Conservation (phyloP, 2,329 filamentous ascomycete species). For the Trichoderma asperellum region DNA sequence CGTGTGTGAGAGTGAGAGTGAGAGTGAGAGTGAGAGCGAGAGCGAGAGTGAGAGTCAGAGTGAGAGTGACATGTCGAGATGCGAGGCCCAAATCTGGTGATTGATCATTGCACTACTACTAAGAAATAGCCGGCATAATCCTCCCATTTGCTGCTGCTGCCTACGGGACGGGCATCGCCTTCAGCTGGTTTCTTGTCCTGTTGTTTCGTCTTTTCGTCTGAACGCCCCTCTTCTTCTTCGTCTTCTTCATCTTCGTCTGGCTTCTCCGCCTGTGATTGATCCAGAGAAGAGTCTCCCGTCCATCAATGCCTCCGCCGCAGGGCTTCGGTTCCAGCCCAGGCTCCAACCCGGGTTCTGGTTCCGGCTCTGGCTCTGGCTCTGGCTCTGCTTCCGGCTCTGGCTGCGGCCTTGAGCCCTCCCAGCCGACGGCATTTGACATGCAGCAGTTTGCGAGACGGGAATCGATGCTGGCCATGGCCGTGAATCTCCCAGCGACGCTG, state of each 20-base stretch:
- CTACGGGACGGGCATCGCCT: neutral
- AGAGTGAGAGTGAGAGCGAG: neutral
- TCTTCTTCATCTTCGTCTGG: too few species aligned
- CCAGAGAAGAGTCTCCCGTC: neutral
- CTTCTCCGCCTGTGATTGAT: neutral
- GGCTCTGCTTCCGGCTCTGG: neutral
- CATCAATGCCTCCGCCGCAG: conserved; percentile 7
- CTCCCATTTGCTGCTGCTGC: conserved; percentile 5
- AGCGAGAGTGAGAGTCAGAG: neutral
- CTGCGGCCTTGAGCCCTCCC: neutral
- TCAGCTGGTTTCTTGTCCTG: neutral
- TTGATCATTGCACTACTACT: neutral
- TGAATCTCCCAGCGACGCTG: neutral
- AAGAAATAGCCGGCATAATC: neutral
- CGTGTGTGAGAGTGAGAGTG: neutral
- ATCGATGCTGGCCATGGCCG: neutral
- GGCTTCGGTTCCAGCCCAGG: conserved; percentile 6
- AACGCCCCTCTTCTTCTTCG: neutral
- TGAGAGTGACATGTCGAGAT: conserved; percentile 11
- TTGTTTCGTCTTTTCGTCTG: neutral
- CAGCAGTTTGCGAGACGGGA: neutral
- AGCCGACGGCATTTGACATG: neutral
- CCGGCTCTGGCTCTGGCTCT: neutral
- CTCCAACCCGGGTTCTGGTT: neutral
- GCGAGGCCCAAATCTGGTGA: conserved; percentile 1